phyloP scores from a whole-genome alignment of 352 stramenopile species.

The Plasmopara halstedii region DNA sequence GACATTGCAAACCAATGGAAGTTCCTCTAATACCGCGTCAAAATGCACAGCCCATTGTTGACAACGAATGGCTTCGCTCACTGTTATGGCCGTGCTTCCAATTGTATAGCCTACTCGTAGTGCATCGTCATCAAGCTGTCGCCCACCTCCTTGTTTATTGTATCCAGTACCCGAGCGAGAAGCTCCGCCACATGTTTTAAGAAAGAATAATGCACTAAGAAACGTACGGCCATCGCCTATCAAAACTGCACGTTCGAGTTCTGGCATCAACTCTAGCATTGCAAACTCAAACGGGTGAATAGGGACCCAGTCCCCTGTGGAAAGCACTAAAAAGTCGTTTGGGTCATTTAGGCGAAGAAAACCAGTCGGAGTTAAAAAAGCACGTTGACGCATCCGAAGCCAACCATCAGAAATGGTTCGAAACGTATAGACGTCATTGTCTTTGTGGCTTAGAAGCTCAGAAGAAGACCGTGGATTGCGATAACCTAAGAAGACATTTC shows the following conservation, averaged over 20 bases:
- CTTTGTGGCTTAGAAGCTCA: constrained; percentile 5
- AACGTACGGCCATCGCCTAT: constrained; percentile 64
- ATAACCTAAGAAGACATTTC: constrained; percentile 72
- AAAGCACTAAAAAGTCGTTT: constrained; percentile 61
- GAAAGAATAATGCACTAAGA: constrained; percentile 68
- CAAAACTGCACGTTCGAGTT: constrained; percentile 59
- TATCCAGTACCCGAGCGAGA: constrained; percentile 9
- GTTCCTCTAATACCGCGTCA: constrained; percentile 46
- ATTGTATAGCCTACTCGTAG: constrained; percentile 29
- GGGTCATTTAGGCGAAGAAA: constrained; percentile 72
- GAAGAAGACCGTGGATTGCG: constrained; percentile 9
- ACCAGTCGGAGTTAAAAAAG: constrained; percentile 55
- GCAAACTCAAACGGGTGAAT: constrained; percentile 51
- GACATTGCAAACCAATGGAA: constrained; percentile 37
- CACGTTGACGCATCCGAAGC: constrained; percentile 46
- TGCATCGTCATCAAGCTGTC: constrained; percentile 40
- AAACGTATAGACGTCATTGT: constrained; percentile 10
- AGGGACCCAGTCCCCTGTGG: constrained; percentile 68
- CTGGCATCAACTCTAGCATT: constrained; percentile 36
- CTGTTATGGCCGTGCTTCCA: constrained; percentile 34
- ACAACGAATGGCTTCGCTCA: constrained; percentile 57
- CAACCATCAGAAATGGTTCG: constrained; percentile 32
- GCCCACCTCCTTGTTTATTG: constrained; percentile 14
- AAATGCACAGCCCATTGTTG: constrained; percentile 74
- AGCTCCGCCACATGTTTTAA: constrained; percentile 37